These are phyloP conservation scores for Sporothrix luriei DNA, from an alignment of 2,329 filamentous ascomycete genomes.

Conservation along the genomic window DNA sequence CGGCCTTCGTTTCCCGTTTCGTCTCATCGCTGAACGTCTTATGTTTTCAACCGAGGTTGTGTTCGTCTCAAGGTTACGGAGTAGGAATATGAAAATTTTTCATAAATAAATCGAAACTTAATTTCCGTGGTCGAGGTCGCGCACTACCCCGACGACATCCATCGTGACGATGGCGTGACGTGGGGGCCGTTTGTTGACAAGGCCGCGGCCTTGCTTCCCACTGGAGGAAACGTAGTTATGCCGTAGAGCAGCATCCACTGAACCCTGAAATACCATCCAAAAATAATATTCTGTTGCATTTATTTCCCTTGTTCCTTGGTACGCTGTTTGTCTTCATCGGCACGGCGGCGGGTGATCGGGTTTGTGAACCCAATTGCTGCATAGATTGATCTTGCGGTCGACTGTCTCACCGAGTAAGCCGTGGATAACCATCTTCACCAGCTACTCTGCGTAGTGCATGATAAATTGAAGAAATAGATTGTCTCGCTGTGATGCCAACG, in stretches of 20 bases:
- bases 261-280: background rate
- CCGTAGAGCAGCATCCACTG: too few species aligned
- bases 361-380: background rate
- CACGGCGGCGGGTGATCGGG: background rate
- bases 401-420: background rate
- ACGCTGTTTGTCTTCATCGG: background rate
- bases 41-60: constrained; percentile 15
- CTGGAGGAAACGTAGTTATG: background rate
- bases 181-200: background rate
- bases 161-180: constrained; percentile 24
- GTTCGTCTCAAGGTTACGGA: background rate
- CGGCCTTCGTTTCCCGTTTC: background rate
- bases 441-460: background rate
- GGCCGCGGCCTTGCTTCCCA: background rate
- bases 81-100: background rate
- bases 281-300: background rate
- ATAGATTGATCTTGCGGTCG: background rate
- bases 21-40: background rate
- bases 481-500: background rate
- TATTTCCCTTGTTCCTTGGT: background rate
- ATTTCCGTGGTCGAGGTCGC: background rate
- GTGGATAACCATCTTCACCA: constrained; percentile 1
- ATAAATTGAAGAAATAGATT: background rate
- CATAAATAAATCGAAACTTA: background rate
- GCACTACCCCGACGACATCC: constrained; percentile 12